Conservation (phyloP, 495 filamentous ascomycete genomes). For the Polyplosphaeria fusca region DNA sequence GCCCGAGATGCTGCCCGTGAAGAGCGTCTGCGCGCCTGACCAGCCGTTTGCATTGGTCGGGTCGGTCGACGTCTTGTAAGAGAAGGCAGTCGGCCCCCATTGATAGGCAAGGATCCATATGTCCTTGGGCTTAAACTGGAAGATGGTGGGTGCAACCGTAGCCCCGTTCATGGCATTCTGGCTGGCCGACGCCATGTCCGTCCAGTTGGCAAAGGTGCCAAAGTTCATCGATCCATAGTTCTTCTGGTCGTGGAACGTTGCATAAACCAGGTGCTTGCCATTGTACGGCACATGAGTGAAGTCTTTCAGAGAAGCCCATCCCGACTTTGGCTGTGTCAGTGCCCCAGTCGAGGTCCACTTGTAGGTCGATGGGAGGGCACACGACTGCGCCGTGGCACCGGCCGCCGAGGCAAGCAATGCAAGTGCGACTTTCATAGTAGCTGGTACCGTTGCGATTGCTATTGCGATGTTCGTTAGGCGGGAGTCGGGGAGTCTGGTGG, state of each 20-base stretch:
- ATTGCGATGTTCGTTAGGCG: no score
- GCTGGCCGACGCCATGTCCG: constrained; percentile 47
- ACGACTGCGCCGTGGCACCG: constrained; percentile 33
- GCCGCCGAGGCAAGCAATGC: constrained; percentile 12
- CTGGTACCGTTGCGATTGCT: no score
- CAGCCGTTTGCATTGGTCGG: constrained; percentile 35
- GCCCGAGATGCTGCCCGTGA: constrained; percentile 20
- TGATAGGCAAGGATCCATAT: constrained; percentile 36
- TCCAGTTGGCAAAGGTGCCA: constrained; percentile 32
- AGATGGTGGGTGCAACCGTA: constrained; percentile 42
- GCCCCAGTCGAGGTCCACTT: constrained; percentile 32
- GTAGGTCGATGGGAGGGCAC: constrained; percentile 44
- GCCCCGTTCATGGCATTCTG: constrained; percentile 27
- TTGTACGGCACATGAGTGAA: constrained; percentile 32
- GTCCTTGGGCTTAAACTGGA: constrained; percentile 35
- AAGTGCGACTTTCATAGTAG: no score
- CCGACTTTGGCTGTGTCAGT: constrained; percentile 21
- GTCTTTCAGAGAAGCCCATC: constrained; percentile 36
- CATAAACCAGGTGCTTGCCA: constrained; percentile 35
- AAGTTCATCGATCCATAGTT: constrained; percentile 35
- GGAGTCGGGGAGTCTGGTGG: no score
- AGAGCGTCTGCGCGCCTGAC: constrained; percentile 27
- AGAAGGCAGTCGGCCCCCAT: constrained; percentile 34
- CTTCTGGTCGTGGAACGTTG: constrained; percentile 20
- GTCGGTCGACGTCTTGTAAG: constrained; percentile 44